These are phyloP conservation scores for Discostella stelligeroides DNA, from an alignment of 108 stramenopile genomes.

Conservation along the genomic window DNA sequence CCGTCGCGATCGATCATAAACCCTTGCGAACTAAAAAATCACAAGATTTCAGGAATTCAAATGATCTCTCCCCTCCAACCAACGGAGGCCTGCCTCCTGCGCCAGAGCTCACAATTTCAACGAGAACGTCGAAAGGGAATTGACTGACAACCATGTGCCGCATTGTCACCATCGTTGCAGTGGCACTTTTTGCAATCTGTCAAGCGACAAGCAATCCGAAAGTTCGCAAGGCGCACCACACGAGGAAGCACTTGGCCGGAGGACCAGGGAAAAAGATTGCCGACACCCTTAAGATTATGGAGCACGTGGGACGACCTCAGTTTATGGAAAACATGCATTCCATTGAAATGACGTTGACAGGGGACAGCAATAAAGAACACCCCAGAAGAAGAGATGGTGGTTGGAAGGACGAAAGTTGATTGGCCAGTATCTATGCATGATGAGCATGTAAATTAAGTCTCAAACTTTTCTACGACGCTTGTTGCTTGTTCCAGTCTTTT, in stretches of 20 bases:
- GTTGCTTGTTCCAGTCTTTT: background rate
- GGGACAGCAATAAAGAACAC: too few species aligned
- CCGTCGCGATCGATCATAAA: background rate
- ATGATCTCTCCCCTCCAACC: background rate
- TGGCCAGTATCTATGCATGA: background rate
- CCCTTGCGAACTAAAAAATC: background rate
- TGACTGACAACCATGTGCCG: background rate
- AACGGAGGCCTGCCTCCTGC: slow-evolving; percentile 13
- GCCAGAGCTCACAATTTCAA: background rate
- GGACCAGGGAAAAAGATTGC: background rate
- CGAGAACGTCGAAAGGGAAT: background rate
- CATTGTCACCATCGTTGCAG: background rate
- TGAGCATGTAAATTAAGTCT: background rate
- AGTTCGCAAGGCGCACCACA: slow-evolving; percentile 7
- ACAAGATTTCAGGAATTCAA: background rate
- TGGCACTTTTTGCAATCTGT: slow-evolving; percentile 5
- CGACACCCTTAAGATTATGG: background rate
- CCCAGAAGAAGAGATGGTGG: too few species aligned
- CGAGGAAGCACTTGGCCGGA: background rate
- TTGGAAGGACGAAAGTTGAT: too few species aligned
- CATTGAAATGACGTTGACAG: background rate
- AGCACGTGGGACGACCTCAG: background rate
- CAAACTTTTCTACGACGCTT: background rate
- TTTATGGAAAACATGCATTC: background rate
- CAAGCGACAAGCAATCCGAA: background rate